Evolutionary conservation across 2,329 filamentous ascomycete species (phyloP).

Genomic region (Botrytis fragariae): DNA sequence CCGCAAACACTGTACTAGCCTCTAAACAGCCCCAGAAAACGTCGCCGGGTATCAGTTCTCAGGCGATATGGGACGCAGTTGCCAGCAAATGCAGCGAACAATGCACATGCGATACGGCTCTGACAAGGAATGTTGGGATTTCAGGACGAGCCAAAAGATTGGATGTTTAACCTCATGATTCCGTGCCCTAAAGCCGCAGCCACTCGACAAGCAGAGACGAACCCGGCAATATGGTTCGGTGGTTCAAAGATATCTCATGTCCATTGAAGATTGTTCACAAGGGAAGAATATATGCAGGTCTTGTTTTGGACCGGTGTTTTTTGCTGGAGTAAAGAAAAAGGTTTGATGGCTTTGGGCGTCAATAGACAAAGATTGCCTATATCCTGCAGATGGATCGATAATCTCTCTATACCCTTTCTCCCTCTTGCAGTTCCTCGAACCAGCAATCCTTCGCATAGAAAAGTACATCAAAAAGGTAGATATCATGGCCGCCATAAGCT

Average conservation of each 20-base stretch:
- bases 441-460: not conserved
- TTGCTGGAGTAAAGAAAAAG: not conserved
- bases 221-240: conserved; percentile 9
- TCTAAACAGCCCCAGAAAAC: conserved; percentile 5
- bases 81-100: conserved; percentile 12
- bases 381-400: not conserved
- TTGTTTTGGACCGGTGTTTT: not conserved
- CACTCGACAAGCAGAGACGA: conserved; percentile 5
- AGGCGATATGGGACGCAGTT: conserved; percentile 11
- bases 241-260: not conserved
- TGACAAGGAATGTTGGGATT: not conserved
- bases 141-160: conserved; percentile 5
- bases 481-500: not conserved
- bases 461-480: not conserved
- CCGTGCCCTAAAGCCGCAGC: conserved; percentile 2
- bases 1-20: conserved; percentile 12
- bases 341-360: not conserved
- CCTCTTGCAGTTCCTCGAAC: not conserved
- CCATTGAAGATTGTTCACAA: conserved; percentile 1
- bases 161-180: not conserved
- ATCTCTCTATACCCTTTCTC: not conserved
- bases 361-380: not conserved
- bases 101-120: conserved; percentile 5
- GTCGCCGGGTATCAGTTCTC: conserved; percentile 1
- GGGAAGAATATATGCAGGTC: not conserved